phyloP scores from a whole-genome alignment of 2,329 filamentous ascomycete genomes.

The Aspergillus sp. region DNA sequence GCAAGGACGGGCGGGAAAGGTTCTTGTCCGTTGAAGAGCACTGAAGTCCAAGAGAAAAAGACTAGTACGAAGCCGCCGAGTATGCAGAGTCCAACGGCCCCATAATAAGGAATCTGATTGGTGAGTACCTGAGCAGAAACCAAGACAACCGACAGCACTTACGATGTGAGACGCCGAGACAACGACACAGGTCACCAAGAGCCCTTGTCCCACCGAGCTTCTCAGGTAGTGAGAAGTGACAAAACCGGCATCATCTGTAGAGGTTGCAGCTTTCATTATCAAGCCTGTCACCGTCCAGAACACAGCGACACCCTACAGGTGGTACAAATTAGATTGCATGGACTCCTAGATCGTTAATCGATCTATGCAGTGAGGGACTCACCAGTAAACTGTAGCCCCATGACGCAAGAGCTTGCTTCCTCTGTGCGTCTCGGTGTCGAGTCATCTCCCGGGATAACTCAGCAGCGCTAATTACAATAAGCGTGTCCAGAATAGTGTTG shows the following conservation, averaged over 20 bases:
- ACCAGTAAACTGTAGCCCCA: conserved; percentile 33
- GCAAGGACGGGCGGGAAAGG: conserved; percentile 32
- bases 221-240: conserved; percentile 38
- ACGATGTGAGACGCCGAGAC: conserved; percentile 43
- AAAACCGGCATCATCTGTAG: conserved; percentile 39
- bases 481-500: conserved; percentile 42
- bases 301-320: conserved; percentile 33
- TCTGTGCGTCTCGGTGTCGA: conserved; percentile 21
- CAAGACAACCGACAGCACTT: conserved; percentile 17
- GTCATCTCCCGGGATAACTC: conserved; percentile 27
- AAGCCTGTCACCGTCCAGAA: conserved; percentile 37
- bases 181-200: conserved; percentile 34
- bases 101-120: conserved; percentile 41
- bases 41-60: conserved; percentile 32
- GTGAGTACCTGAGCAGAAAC: conserved; percentile 9
- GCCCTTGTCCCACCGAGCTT: conserved; percentile 37
- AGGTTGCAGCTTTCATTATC: conserved; percentile 34
- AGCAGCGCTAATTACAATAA: conserved; percentile 37
- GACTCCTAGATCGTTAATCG: background rate
- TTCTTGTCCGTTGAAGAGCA: conserved; percentile 32
- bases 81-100: conserved; percentile 39
- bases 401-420: conserved; percentile 25
- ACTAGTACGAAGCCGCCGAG: conserved; percentile 37
- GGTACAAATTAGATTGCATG: background rate
- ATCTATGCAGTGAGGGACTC: conserved; percentile 11